Percentiles rank a stretch among this genome's conserved stretches.
Conservation (phyloP, 164 flowering plant genomes). For the Santalum album region DNA sequence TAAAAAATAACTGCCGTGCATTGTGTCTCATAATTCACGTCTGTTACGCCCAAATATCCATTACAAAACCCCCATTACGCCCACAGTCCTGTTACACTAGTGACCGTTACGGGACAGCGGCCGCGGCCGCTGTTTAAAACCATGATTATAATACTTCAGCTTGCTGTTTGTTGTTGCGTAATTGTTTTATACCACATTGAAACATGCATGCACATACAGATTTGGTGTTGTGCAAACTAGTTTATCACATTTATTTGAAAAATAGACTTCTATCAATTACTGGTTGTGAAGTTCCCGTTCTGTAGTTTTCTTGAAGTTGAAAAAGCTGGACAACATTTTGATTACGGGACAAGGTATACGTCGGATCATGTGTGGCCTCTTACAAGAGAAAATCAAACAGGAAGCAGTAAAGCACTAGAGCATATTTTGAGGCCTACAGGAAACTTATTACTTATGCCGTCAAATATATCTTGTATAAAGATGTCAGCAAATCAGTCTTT, state of each 20-base stretch:
- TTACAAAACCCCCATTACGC: no score
- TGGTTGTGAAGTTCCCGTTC: constrained; percentile 15
- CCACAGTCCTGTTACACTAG: no score
- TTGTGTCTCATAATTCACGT: no score
- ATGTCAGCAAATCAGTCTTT: constrained; percentile 19
- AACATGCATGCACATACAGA: no score
- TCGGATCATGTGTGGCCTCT: constrained; percentile 53
- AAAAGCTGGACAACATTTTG: constrained; percentile 26
- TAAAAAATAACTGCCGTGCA: no score
- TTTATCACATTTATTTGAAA: neutral
- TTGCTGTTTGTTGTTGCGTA: no score
- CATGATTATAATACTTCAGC: no score
- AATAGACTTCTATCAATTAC: constrained; percentile 6
- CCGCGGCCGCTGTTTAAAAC: no score
- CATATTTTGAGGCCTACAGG: constrained; percentile 29
- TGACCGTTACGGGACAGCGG: no score
- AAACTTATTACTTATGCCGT: constrained; percentile 26
- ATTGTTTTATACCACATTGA: no score
- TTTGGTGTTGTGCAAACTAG: neutral
- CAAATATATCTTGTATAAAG: constrained; percentile 56
- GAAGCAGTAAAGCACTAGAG: constrained; percentile 16
- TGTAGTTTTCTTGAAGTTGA: constrained; percentile 63
- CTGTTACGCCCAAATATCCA: no score
- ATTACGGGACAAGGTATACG: constrained; percentile 22
- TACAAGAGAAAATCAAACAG: constrained; percentile 16